These are phyloP conservation scores for Simplicillium aogashimaense DNA, from an alignment of 2,329 filamentous ascomycete species.

Conservation along the genomic window DNA sequence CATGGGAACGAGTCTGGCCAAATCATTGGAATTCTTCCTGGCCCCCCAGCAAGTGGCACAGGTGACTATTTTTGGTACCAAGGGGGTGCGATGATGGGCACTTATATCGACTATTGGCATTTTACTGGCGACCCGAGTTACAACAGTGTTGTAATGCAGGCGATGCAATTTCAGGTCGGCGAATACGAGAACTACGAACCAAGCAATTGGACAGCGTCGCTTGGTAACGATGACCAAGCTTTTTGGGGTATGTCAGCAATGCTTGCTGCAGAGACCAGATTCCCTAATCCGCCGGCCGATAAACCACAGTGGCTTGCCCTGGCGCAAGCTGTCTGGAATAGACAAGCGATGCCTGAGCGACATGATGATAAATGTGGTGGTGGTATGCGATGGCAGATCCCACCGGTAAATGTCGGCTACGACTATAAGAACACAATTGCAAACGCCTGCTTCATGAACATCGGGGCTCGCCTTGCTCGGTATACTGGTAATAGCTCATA, in stretches of 20 bases:
- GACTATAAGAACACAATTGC: constrained; percentile 61
- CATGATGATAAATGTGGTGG: constrained; percentile 45
- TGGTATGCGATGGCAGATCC: constrained; percentile 71
- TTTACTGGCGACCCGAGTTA: constrained; percentile 49
- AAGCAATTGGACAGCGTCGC: constrained; percentile 35
- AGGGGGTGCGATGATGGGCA: constrained; percentile 50
- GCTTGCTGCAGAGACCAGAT: constrained; percentile 45
- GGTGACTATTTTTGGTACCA: constrained; percentile 58
- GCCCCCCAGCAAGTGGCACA: constrained; percentile 9
- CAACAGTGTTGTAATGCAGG: constrained; percentile 42
- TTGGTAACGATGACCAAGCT: constrained; percentile 56
- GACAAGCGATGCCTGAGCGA: constrained; percentile 46
- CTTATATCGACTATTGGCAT: constrained; percentile 54
- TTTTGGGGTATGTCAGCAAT: constrained; percentile 59
- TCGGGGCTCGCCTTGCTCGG: constrained; percentile 59
- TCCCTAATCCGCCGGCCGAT: constrained; percentile 33
- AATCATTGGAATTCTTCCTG: not conserved
- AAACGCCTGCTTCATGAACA: constrained; percentile 52
- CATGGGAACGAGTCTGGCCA: constrained; percentile 30
- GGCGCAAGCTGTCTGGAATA: constrained; percentile 55
- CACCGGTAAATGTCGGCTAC: constrained; percentile 62
- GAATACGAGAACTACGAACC: constrained; percentile 45
- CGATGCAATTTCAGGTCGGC: constrained; percentile 41
- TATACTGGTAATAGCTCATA: constrained; percentile 61
- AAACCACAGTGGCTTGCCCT: constrained; percentile 45